Evolutionary conservation across 129 eudicot genomes (phyloP), one percentile per base, ranked within the genome.

Genomic region (Tanacetum coccineum): DNA sequence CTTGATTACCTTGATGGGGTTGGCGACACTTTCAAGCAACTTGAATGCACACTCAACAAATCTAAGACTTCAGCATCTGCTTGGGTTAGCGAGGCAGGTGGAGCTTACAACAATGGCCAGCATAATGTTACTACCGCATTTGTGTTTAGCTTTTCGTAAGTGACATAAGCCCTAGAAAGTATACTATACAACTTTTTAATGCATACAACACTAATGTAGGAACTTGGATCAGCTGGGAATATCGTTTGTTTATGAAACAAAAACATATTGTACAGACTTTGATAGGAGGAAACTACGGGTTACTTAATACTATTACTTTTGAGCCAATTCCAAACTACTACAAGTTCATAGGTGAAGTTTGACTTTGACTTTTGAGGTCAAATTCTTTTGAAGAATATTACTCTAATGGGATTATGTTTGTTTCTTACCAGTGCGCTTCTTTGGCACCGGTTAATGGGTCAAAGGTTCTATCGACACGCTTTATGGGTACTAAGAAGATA

Each of bases 61-160:
- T 64, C 69, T 0, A 54, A 13, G 19, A 64, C 69, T 0, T 46
- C 42, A 5, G 69, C 56, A 0, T 46, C 20, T 64, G 69, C 69
- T 64, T 64, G 69, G 69, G 69, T 64, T 46, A 54, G 69, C 21
- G 69, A 64, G 54, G 56, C 69, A 20, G 69, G n/a, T n/a, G n/a
- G n/a, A n/a, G n/a, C n/a, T n/a, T n/a, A n/a, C n/a, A n/a, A n/a
- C n/a, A n/a, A n/a, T 64, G 69, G 69, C 4, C 69, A 64, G 45
- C 32, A 64, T 64, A 53, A 44, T 46, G 69, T 64, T 50, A 64
- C 69, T 19, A 50, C 45, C 45, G 69, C 69, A 25, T 64, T 64
- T 64, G 56, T 64, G n/a, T 64, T 64, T 13, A 64, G 56, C 26
- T 64, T 64, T 22, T 64, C 55, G 56, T 64, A 64, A 64, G 66